Percentiles rank a stretch among this genome's conserved stretches.
phyloP scores from a whole-genome alignment of 1,284 basidiomycete species.

The Flammula alnicola region DNA sequence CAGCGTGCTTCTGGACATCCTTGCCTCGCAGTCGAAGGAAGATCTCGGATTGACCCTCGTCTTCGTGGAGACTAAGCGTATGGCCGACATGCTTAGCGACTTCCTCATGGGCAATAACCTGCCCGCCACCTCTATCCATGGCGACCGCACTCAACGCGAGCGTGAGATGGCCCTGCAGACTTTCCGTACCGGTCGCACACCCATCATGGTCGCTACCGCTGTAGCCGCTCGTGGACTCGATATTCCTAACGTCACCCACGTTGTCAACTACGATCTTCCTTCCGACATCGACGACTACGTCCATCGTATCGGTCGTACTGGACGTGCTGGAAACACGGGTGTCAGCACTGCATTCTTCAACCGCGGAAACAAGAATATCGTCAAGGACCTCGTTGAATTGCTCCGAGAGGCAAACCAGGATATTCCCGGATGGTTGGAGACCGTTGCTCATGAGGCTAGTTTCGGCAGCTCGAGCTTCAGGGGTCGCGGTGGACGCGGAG shows the following conservation, averaged over 20 bases:
- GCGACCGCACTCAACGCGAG: slow-evolving; percentile 97
- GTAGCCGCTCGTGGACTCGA: slow-evolving; percentile 99
- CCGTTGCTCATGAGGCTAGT: slow-evolving; percentile 81
- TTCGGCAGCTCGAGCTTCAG: slow-evolving; percentile 73
- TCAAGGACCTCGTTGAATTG: slow-evolving; percentile 90
- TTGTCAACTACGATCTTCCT: slow-evolving; percentile 98
- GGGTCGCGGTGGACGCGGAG: slow-evolving; percentile 56
- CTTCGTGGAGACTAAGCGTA: slow-evolving; percentile 99
- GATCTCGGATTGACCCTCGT: slow-evolving; percentile 87
- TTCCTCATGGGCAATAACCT: slow-evolving; percentile 89
- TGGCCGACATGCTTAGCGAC: slow-evolving; percentile 98
- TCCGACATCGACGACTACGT: slow-evolving; percentile 99
- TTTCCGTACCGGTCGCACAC: slow-evolving; percentile 94
- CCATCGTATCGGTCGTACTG: slow-evolving; percentile 98
- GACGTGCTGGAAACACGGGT: slow-evolving; percentile 99
- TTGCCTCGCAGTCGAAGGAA: slow-evolving; percentile 74
- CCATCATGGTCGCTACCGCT: slow-evolving; percentile 97
- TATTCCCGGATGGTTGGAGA: slow-evolving; percentile 91
- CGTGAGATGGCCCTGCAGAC: slow-evolving; percentile 95
- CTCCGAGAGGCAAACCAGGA: slow-evolving; percentile 98
- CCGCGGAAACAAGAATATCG: slow-evolving; percentile 90
- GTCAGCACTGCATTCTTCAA: slow-evolving; percentile 95
- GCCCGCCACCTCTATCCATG: slow-evolving; percentile 96
- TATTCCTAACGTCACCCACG: slow-evolving; percentile 99
- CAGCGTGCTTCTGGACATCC: slow-evolving; percentile 93